Evolutionary conservation across 1,139 yeast genomes (phyloP), one percentile per base, ranked within the genome.

Genomic region (Fermentozyma sake): DNA sequence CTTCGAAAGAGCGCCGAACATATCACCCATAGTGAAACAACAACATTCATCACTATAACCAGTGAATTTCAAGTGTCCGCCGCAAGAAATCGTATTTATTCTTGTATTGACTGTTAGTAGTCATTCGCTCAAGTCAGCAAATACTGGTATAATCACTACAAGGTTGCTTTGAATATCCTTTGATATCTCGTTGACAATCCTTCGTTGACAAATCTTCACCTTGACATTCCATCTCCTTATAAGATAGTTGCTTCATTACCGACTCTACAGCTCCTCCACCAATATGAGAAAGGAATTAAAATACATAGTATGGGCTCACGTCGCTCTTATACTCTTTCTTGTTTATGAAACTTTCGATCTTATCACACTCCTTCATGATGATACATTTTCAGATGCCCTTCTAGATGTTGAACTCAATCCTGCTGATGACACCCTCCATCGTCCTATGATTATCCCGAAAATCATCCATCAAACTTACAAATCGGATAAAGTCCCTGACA

Each of bases 381-480:
- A 80, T 50, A 66, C 87, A 2, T 68, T 65, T 43, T 60, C 68
- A 17, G 85, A 79, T 47, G 82, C 82, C 3, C 59, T 83, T 26
- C 53, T 72, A 12, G 73, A 71, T 32, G 58, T 65, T 18, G 93
- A 83, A 40, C 54, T 82, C 32, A 64, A 68, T 39, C 74, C 77
- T 4, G 48, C 55, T 19, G 65, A 57, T 30, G 62, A 61, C 9
- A 46, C 45, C 12, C 48, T 64, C 17, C 59, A 58, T 18, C 59
- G 59, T 38, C 76, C 75, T 8, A 64, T 67, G 34, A 48, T 79
- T 26, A 84, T 87, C 27, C 97, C 97, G 20, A 84, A 82, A 48
- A 86, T 87, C 50, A 86, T 87, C 32, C 97, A 87, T 52, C 97
- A 87, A 56, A 87, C 96, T 10, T 87, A 87, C 58, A 87, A 85